These are phyloP conservation scores for Citropsis articulata DNA, from an alignment of 345 rosid species.

Conservation along the genomic window DNA sequence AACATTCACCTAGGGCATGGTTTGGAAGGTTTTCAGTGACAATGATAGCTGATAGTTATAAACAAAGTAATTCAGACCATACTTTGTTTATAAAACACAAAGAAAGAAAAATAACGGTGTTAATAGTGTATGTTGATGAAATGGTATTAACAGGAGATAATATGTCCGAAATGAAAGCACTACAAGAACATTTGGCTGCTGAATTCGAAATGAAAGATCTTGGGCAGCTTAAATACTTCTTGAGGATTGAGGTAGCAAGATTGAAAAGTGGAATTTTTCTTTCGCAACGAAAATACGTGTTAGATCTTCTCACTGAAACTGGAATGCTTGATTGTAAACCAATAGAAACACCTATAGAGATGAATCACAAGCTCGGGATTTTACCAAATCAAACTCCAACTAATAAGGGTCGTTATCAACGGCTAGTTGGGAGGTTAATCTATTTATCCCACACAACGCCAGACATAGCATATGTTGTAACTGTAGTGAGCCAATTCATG, in stretches of 20 bases:
- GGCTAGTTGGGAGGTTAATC: background rate
- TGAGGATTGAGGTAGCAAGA: background rate
- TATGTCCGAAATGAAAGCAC: background rate
- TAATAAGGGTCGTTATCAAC: background rate
- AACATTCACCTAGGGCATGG: background rate
- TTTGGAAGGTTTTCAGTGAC: background rate
- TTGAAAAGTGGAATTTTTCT: background rate
- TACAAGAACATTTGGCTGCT: background rate
- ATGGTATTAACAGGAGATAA: background rate
- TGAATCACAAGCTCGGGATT: background rate
- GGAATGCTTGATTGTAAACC: background rate
- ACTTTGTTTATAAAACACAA: background rate
- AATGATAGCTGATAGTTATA: background rate
- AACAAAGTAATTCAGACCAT: background rate
- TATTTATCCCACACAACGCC: background rate
- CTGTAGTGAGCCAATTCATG: constrained; percentile 2
- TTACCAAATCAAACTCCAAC: background rate
- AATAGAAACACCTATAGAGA: too few relatives aligned
- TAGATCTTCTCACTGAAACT: background rate
- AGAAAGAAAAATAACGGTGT: background rate
- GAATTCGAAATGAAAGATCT: constrained; percentile 5
- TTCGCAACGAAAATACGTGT: background rate
- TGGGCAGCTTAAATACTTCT: background rate
- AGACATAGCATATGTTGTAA: background rate
- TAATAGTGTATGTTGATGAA: background rate